Evolutionary conservation across 2,329 filamentous ascomycete species (phyloP).

Genomic region (Aspergillus arachidicola): DNA sequence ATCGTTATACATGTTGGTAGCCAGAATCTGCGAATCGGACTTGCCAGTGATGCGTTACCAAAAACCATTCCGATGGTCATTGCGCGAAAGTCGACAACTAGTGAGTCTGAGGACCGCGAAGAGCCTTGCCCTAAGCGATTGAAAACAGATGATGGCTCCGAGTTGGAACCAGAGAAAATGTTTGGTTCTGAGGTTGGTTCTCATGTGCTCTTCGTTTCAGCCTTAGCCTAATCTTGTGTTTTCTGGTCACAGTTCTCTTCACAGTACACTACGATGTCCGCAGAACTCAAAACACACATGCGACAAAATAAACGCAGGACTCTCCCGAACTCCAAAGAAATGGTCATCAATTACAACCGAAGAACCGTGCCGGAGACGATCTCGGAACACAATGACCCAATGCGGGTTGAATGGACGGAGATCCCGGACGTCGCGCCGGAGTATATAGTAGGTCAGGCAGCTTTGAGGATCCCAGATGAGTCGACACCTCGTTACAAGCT

Average conservation of each 20-base stretch:
- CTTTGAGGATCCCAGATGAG: conserved; percentile 83
- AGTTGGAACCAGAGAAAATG: conserved; percentile 68
- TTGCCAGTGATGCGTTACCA: conserved; percentile 92
- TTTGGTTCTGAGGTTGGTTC: conserved; percentile 78
- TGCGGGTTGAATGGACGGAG: conserved; percentile 95
- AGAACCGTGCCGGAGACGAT: conserved; percentile 83
- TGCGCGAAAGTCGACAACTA: conserved; percentile 74
- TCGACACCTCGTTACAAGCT: conserved; percentile 88
- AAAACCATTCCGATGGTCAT: conserved; percentile 94
- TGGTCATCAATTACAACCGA: conserved; percentile 92
- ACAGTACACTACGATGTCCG: conserved; percentile 77
- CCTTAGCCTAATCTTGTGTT: not conserved
- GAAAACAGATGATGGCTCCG: conserved; percentile 57
- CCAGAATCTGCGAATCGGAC: conserved; percentile 89
- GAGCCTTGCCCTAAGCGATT: conserved; percentile 73
- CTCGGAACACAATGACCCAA: conserved; percentile 88
- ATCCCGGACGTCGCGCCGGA: conserved; percentile 68
- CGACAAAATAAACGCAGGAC: conserved; percentile 92
- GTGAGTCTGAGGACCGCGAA: conserved; percentile 79
- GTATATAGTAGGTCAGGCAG: conserved; percentile 79
- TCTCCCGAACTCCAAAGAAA: conserved; percentile 93
- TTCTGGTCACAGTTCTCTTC: conserved; percentile 53
- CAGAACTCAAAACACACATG: conserved; percentile 88
- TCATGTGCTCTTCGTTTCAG: not conserved
- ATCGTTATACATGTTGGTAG: conserved; percentile 95